A percentile compares a stretch with the other conserved stretches of the same genome.
These are phyloP conservation scores for Didymella glomerata DNA, from an alignment of 2,329 filamentous ascomycete species.

Conservation along the genomic window DNA sequence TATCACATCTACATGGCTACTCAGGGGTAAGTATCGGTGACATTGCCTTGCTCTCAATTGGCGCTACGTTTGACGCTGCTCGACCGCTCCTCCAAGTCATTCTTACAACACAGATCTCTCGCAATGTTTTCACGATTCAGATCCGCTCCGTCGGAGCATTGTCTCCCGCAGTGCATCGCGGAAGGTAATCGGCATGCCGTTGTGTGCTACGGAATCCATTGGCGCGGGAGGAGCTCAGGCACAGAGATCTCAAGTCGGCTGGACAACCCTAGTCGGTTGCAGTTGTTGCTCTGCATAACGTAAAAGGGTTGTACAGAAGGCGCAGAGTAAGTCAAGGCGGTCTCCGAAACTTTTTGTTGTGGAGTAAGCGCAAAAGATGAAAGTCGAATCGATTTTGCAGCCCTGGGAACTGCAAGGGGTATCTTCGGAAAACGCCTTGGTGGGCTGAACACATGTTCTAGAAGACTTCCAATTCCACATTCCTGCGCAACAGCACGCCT, in stretches of 20 bases:
- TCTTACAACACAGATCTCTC: neutral
- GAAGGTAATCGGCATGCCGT: conserved; percentile 13
- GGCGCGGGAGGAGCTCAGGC: conserved; percentile 3
- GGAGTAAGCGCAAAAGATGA: neutral
- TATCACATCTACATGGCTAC: conserved; percentile 10
- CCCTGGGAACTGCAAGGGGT: conserved; percentile 3
- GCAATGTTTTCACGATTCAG: neutral
- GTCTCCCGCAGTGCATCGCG: conserved; percentile 10
- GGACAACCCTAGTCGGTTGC: conserved; percentile 3
- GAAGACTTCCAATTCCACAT: conserved; percentile 18
- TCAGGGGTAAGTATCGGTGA: conserved; percentile 18
- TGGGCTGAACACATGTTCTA: conserved; percentile 14
- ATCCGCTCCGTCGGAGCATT: conserved; percentile 9
- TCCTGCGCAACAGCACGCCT: neutral
- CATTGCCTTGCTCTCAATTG: conserved; percentile 15
- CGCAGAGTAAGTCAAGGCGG: conserved; percentile 5
- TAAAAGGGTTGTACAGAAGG: conserved; percentile 9
- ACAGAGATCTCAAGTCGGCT: conserved; percentile 7
- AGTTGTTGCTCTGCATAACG: conserved; percentile 3
- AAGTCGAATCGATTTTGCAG: conserved; percentile 2
- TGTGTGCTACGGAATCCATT: conserved; percentile 6
- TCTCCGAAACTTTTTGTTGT: conserved; percentile 9
- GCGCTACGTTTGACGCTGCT: neutral
- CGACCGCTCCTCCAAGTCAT: neutral
- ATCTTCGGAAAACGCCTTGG: conserved; percentile 1